Evolutionary conservation across 306 rosid species (phyloP).

Genomic region (peach (Prunus persica)): Prunus_persica_NCBIv2 NC_034009.1:45172001-45172500

Average conservation of each 20-base stretch:
- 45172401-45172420: not conserved
- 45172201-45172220: not conserved
- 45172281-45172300: not conserved
- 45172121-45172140: slow-evolving; percentile 65
- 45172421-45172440: not conserved
- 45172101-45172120: slow-evolving; percentile 55
- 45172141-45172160: not conserved
- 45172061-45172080: slow-evolving; percentile 88
- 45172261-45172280: not conserved
- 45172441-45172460: not conserved
- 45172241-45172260: not conserved
- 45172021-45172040: slow-evolving; percentile 92
- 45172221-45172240: not conserved
- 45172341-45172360: not conserved
- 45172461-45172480: not conserved
- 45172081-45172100: slow-evolving; percentile 56
- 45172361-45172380: not conserved
- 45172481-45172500: not conserved
- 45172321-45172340: not conserved
- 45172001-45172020: slow-evolving; percentile 93
- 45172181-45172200: not conserved
- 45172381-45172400: not conserved
- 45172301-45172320: too few species aligned
- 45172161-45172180: not conserved
- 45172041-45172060: slow-evolving; percentile 85